Percentiles rank a stretch among this genome's conserved stretches.
phyloP scores from a whole-genome alignment of 2,329 filamentous ascomycete species.

The Aspergillus amoenus region DNA sequence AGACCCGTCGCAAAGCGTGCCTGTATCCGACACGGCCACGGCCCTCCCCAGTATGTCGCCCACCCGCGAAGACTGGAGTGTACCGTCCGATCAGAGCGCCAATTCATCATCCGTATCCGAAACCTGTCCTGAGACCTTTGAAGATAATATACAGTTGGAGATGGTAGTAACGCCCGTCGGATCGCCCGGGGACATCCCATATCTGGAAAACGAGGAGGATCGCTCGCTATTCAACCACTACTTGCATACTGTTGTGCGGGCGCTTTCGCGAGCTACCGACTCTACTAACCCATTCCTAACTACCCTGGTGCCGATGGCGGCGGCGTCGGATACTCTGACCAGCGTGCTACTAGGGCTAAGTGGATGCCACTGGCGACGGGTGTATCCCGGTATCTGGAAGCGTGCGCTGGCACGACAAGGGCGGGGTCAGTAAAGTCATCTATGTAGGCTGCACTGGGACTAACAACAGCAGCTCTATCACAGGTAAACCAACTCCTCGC shows the following conservation, averaged over 20 bases:
- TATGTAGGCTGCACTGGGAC: too few species aligned
- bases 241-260: constrained; percentile 25
- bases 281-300: constrained; percentile 25
- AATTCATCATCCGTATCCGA: too few species aligned
- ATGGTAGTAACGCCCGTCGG: too few species aligned
- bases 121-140: too few species aligned
- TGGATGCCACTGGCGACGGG: constrained; percentile 29
- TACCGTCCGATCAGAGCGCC: too few species aligned
- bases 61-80: too few species aligned
- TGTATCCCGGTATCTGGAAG: constrained; percentile 28
- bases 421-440: constrained; percentile 15
- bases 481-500: constrained; percentile 24
- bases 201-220: constrained; percentile 28
- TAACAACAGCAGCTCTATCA: constrained; percentile 17
- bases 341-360: constrained; percentile 28
- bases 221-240: constrained; percentile 31
- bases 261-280: constrained; percentile 24
- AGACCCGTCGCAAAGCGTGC: too few species aligned
- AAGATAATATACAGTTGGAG: too few species aligned
- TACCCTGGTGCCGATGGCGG: constrained; percentile 27
- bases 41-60: too few species aligned
- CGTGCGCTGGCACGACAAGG: constrained; percentile 26
- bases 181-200: not conserved
- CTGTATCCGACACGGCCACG: too few species aligned
- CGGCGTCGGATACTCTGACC: constrained; percentile 26